Evolutionary conservation across 495 filamentous ascomycete species (phyloP), one percentile per base, ranked within the genome.

Genomic region (Chaetomium tenue): DNA sequence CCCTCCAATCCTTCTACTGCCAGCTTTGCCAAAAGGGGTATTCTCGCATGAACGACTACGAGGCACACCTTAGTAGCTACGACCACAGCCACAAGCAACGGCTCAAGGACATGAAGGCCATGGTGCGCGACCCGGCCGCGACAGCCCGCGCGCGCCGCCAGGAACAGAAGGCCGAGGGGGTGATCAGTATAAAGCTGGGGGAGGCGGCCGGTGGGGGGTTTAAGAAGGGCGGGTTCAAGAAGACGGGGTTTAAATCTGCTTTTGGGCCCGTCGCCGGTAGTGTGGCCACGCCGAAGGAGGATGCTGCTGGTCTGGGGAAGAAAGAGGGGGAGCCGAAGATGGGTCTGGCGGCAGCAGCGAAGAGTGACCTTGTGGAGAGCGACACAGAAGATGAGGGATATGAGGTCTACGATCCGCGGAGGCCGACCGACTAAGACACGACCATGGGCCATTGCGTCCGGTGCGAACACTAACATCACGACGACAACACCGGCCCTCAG

Each of bases 1-100:
- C 93, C 6, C 81, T 89, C n/a, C 90, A 89, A 68, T 86, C 91
- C 30, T 97, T 98, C 79, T 92, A 90, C 76, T 98, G 89, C 78
- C 81, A 87, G 48, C 77, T 90, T 61, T 90, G 88, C 71, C 77
- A 81, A 47, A 88, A 90, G 76, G 86, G 87, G 66, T 90, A 90
- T 75, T 79, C 78, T 16, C 87, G 87, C 60, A 86, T 87, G 81
- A 86, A 87, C 69, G 87, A 89, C 66, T 89, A 86, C 70, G 87
- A 89, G 70, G 83, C 85, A 26, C 88, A 90, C 70, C 82, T 89
- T 28, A 79, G 80, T 64, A 87, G 84, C 63, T 90, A 90, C 73
- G 88, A 90, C 69, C 88, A 90, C 75, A 82, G 79, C 59, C 88
- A 90, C 72, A 86, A 86, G 64, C 80, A 88, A 76, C 84, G 73